These are phyloP conservation scores for carrot (Daucus carota) DNA, from an alignment of 129 eudicot species.

Conservation along the genomic window DNA sequence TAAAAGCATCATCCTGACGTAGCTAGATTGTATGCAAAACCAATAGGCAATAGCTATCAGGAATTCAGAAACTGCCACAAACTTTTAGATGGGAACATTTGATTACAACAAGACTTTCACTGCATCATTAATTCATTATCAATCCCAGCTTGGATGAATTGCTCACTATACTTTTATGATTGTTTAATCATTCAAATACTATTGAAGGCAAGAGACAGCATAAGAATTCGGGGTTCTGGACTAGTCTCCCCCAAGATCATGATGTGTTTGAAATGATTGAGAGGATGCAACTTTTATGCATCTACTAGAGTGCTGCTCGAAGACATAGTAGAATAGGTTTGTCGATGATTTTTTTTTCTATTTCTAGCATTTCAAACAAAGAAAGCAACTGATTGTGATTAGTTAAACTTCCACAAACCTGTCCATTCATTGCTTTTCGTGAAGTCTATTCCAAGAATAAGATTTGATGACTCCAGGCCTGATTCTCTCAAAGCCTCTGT, in stretches of 20 bases:
- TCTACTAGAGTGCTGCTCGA: neutral
- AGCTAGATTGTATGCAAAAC: neutral
- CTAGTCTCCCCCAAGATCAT: neutral
- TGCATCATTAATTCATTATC: too few species aligned
- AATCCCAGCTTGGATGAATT: neutral
- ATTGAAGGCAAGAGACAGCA: neutral
- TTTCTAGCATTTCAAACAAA: neutral
- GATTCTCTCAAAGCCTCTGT: slow-evolving; percentile 59
- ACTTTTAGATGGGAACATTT: neutral
- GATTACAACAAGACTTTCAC: too few species aligned
- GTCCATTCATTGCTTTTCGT: slow-evolving; percentile 88
- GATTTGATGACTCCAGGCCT: slow-evolving; percentile 81
- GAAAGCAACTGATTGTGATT: neutral
- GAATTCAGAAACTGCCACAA: neutral
- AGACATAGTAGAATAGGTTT: neutral
- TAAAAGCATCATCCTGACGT: neutral
- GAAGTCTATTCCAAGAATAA: slow-evolving; percentile 69
- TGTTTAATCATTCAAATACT: neutral
- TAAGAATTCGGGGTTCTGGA: neutral
- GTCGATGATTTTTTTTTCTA: neutral
- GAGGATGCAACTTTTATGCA: neutral
- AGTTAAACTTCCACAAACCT: slow-evolving; percentile 32
- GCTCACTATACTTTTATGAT: neutral
- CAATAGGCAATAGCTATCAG: too few species aligned
- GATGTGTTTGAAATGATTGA: neutral